These are phyloP conservation scores for Theobroma grandiflorum DNA, from an alignment of 441 rosid species.

Conservation along the genomic window DNA sequence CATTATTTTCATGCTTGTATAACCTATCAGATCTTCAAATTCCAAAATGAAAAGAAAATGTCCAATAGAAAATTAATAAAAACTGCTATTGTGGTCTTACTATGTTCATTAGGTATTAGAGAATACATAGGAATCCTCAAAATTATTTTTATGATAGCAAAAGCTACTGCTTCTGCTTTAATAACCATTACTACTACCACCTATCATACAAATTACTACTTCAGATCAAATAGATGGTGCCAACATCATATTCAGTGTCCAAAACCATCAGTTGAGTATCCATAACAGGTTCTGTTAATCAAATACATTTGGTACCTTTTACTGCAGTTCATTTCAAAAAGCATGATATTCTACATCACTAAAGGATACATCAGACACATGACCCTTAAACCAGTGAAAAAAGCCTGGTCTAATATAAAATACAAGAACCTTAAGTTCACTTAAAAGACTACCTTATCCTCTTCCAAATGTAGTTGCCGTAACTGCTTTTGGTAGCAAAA, in stretches of 20 bases:
- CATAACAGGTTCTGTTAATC: background rate
- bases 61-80: background rate
- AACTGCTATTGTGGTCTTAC: background rate
- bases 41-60: background rate
- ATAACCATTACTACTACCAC: background rate
- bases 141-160: background rate
- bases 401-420: conserved; percentile 11
- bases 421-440: conserved; percentile 6
- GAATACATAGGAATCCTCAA: background rate
- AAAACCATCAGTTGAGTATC: conserved; percentile 2
- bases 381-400: conserved; percentile 9
- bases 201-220: conserved; percentile 8
- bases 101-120: background rate
- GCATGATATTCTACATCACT: background rate
- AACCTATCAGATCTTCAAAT: conserved; percentile 6
- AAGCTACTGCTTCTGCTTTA: background rate
- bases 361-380: conserved; percentile 13
- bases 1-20: background rate
- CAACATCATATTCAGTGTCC: conserved; percentile 8
- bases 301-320: background rate
- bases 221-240: conserved; percentile 1
- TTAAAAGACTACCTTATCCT: conserved; percentile 58
- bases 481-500: conserved; percentile 69
- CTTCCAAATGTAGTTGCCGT: conserved; percentile 78
- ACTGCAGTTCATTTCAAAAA: conserved; percentile 23